These are phyloP conservation scores for Jackrogersella minutella DNA, from an alignment of 495 filamentous ascomycete genomes.

Conservation along the genomic window DNA sequence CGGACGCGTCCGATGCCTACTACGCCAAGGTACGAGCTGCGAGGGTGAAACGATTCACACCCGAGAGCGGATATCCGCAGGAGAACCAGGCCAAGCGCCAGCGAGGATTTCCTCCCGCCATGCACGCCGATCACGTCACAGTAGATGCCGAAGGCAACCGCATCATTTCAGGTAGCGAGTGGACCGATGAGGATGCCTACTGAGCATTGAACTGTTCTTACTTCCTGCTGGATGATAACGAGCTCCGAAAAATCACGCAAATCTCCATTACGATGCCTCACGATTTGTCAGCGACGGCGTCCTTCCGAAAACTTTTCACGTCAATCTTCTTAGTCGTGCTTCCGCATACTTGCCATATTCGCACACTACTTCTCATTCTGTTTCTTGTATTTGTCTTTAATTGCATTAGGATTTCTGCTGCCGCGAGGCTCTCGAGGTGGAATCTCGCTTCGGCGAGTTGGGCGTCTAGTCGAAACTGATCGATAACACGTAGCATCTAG, in stretches of 20 bases:
- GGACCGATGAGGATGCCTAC: slow-evolving; percentile 64
- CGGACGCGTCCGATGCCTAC: slow-evolving; percentile 76
- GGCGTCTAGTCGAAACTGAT: slow-evolving; percentile 10
- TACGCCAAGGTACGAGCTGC: slow-evolving; percentile 77
- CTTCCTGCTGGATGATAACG: slow-evolving; percentile 38
- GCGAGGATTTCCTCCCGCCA: slow-evolving; percentile 49
- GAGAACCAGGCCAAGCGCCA: slow-evolving; percentile 46
- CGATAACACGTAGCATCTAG: slow-evolving; percentile 14
- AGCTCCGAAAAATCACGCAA: slow-evolving; percentile 30
- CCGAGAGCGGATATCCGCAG: slow-evolving; percentile 65
- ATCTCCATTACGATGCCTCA: slow-evolving; percentile 29
- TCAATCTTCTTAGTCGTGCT: slow-evolving; percentile 5
- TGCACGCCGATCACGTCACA: slow-evolving; percentile 45
- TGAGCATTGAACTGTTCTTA: slow-evolving; percentile 39
- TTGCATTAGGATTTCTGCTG: slow-evolving; percentile 31
- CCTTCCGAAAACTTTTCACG: slow-evolving; percentile 10
- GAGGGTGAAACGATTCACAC: slow-evolving; percentile 51
- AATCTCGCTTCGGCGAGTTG: slow-evolving; percentile 17
- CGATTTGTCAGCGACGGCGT: slow-evolving; percentile 28
- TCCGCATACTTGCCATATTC: slow-evolving; percentile 1
- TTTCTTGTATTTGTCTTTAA: slow-evolving; percentile 38
- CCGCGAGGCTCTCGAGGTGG: slow-evolving; percentile 22
- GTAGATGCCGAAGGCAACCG: slow-evolving; percentile 59
- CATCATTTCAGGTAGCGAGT: slow-evolving; percentile 62
- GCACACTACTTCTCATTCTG: slow-evolving; percentile 25